These are phyloP conservation scores for Penicillium sp. DNA, from an alignment of 2,329 filamentous ascomycete genomes.

Conservation along the genomic window DNA sequence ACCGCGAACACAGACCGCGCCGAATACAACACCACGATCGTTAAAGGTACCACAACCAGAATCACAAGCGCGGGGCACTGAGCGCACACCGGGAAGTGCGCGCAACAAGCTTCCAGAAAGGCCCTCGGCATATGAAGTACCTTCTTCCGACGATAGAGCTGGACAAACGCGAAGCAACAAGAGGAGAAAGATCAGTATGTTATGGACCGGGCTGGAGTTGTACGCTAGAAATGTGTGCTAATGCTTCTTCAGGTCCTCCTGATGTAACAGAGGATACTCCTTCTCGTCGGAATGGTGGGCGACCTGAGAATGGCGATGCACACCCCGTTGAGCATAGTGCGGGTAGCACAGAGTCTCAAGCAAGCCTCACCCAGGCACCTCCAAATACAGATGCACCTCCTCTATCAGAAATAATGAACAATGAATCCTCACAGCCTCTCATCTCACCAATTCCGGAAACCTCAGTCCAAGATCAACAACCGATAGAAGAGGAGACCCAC, in stretches of 20 bases:
- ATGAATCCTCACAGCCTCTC: not conserved
- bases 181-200: slow-evolving; percentile 35
- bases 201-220: not conserved
- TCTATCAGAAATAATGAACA: not conserved
- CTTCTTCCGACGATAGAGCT: slow-evolving; percentile 29
- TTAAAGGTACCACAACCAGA: slow-evolving; percentile 16
- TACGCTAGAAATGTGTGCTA: slow-evolving; percentile 2
- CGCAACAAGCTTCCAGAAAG: slow-evolving; percentile 31
- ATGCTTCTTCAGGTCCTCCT: slow-evolving; percentile 16
- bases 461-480: not conserved
- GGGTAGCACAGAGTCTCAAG: not conserved
- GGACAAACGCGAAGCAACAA: slow-evolving; percentile 31
- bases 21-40: slow-evolving; percentile 10
- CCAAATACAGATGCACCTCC: not conserved
- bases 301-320: not conserved
- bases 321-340: slow-evolving; percentile 6
- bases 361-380: not conserved
- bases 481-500: not conserved
- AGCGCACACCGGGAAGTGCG: slow-evolving; percentile 32
- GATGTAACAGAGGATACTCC: slow-evolving; percentile 4
- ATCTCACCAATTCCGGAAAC: not conserved
- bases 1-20: slow-evolving; percentile 17
- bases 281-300: slow-evolving; percentile 1
- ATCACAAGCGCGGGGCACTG: slow-evolving; percentile 11
- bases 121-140: slow-evolving; percentile 38